Evolutionary conservation across 1,139 yeast species (phyloP).

Genomic region (Pichia sp.): DNA sequence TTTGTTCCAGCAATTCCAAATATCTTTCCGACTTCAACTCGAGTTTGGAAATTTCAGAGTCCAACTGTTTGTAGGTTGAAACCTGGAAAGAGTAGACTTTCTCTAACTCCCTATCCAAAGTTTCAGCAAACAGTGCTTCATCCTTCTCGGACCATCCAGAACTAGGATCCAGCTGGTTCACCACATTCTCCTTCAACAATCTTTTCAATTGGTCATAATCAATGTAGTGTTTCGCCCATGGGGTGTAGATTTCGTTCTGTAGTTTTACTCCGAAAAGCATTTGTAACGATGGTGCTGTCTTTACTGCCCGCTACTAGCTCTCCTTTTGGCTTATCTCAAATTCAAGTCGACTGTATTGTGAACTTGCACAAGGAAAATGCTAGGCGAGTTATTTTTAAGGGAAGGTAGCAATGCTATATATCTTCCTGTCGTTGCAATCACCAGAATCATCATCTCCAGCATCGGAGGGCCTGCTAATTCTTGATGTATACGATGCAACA

Average conservation of each 20-base stretch:
- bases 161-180: constrained; percentile 29
- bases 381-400: neutral
- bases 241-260: constrained; percentile 74
- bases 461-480: neutral
- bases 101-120: constrained; percentile 81
- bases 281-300: neutral
- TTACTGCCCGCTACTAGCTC: neutral
- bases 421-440: neutral
- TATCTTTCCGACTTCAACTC: constrained; percentile 46
- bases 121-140: constrained; percentile 75
- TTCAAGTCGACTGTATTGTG: no score
- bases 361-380: no score
- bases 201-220: constrained; percentile 76
- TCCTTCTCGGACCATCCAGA: constrained; percentile 69
- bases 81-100: constrained; percentile 89
- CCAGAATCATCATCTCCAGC: neutral
- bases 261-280: constrained; percentile 85
- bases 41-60: constrained; percentile 57
- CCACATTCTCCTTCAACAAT: constrained; percentile 73
- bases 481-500: neutral
- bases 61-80: constrained; percentile 64
- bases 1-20: constrained; percentile 26
- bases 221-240: constrained; percentile 85
- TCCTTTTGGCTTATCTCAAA: neutral
- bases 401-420: neutral